These are phyloP conservation scores for Chalara sp. DNA, from an alignment of 2,329 filamentous ascomycete species.

Conservation along the genomic window DNA sequence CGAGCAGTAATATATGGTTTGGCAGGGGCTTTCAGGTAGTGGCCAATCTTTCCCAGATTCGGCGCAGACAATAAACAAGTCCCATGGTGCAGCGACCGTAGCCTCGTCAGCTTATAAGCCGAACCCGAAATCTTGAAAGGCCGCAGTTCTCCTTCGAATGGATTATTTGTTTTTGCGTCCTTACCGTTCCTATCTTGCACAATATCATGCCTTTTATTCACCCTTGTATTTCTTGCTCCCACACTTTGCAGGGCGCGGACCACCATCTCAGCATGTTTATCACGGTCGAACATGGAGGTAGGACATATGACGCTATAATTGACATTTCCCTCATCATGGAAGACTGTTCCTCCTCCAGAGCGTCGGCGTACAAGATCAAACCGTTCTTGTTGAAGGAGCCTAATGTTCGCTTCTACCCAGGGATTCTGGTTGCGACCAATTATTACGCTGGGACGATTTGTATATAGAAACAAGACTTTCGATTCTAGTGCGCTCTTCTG, in stretches of 20 bases:
- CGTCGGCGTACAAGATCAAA: slow-evolving; percentile 68
- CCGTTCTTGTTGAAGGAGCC: slow-evolving; percentile 37
- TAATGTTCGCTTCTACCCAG: slow-evolving; percentile 83
- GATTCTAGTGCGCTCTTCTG: slow-evolving; percentile 66
- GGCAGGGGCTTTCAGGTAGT: slow-evolving; percentile 71
- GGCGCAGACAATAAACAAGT: slow-evolving; percentile 78
- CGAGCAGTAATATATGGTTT: slow-evolving; percentile 69
- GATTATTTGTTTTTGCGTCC: slow-evolving; percentile 27
- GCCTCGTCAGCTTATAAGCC: slow-evolving; percentile 84
- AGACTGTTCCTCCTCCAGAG: slow-evolving; percentile 87
- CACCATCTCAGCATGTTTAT: slow-evolving; percentile 89
- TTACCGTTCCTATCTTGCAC: slow-evolving; percentile 51
- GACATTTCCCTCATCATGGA: slow-evolving; percentile 87
- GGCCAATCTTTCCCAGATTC: slow-evolving; percentile 62
- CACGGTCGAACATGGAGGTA: slow-evolving; percentile 66
- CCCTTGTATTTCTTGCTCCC: slow-evolving; percentile 53
- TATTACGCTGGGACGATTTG: slow-evolving; percentile 80
- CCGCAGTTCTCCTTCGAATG: slow-evolving; percentile 7
- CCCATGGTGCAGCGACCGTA: slow-evolving; percentile 82
- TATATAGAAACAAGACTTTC: slow-evolving; percentile 78
- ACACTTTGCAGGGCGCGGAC: slow-evolving; percentile 67
- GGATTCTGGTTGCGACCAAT: slow-evolving; percentile 97
- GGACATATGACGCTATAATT: slow-evolving; percentile 94
- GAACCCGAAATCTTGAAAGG: slow-evolving; percentile 84
- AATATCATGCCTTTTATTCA: slow-evolving; percentile 92